A percentile compares a stretch with the other conserved stretches of the same genome.
These are phyloP conservation scores for Macadamia integrifolia DNA, from an alignment of 164 flowering plant species.

Conservation along the genomic window DNA sequence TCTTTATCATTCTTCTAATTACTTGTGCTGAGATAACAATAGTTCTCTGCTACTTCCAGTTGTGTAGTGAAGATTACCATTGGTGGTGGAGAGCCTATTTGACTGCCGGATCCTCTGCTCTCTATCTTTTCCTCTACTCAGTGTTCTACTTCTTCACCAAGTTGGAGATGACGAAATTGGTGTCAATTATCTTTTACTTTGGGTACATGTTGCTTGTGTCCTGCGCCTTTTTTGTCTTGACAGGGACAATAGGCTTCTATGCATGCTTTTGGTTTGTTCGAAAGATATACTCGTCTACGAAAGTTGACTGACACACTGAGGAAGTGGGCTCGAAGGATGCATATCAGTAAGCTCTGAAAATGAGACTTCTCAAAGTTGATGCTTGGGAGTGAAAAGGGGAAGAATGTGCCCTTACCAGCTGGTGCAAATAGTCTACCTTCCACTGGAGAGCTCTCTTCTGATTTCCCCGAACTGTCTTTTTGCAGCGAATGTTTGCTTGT, in stretches of 20 bases:
- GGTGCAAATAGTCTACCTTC: neutral
- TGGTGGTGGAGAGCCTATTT: constrained; percentile 21
- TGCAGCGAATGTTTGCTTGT: neutral
- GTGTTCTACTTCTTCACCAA: constrained; percentile 16
- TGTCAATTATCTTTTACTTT: constrained; percentile 13
- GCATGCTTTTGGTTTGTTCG: constrained; percentile 18
- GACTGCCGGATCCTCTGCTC: constrained; percentile 15
- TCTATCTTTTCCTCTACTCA: constrained; percentile 17
- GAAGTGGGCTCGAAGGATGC: neutral
- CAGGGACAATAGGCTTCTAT: constrained; percentile 16
- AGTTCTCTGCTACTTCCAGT: constrained; percentile 18
- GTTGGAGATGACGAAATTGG: constrained; percentile 15
- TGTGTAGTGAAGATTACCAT: constrained; percentile 18
- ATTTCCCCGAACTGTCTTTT: neutral
- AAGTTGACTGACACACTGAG: constrained; percentile 5
- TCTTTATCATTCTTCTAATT: constrained; percentile 14
- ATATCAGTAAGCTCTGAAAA: neutral
- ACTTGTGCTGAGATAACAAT: constrained; percentile 19
- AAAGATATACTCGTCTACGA: constrained; percentile 16
- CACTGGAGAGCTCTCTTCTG: neutral
- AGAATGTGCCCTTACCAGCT: neutral
- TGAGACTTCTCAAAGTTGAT: neutral
- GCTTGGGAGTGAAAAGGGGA: neutral
- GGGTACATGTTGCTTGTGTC: constrained; percentile 15
- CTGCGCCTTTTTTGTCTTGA: constrained; percentile 14